Conservation (phyloP, 768 basidiomycete genomes). For the Chalciporus chontae region DNA sequence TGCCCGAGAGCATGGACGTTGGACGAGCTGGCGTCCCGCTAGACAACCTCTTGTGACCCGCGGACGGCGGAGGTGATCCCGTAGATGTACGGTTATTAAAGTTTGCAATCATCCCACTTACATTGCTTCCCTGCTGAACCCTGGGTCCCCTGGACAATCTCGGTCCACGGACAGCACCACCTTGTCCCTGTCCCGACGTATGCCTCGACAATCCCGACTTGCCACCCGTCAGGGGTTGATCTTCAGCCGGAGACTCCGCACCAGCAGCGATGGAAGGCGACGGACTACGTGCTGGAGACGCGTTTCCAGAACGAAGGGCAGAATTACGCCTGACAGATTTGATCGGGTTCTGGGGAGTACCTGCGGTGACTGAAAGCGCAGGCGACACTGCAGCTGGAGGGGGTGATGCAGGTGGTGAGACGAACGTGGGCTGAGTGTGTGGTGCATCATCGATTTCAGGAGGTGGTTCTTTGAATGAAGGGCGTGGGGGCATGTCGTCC, state of each 20-base stretch:
- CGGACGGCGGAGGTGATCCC: conserved; percentile 36
- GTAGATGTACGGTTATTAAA: conserved; percentile 48
- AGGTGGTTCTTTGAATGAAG: conserved; percentile 60
- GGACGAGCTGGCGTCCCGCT: conserved; percentile 24
- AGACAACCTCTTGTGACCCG: conserved; percentile 45
- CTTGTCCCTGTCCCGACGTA: conserved; percentile 36
- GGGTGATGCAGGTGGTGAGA: conserved; percentile 20
- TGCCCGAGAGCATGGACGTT: conserved; percentile 11
- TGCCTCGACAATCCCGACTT: conserved; percentile 42
- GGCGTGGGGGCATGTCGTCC: conserved; percentile 34
- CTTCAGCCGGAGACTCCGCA: conserved; percentile 29
- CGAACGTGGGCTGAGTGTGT: conserved; percentile 15
- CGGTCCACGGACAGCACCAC: conserved; percentile 44
- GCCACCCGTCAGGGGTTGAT: conserved; percentile 32
- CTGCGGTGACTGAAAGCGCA: conserved; percentile 37
- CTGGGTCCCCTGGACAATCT: conserved; percentile 49
- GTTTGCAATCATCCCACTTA: conserved; percentile 54
- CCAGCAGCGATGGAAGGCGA: conserved; percentile 35
- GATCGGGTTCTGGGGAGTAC: conserved; percentile 55
- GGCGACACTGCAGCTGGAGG: conserved; percentile 23
- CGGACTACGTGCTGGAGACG: conserved; percentile 42
- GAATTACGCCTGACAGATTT: conserved; percentile 34
- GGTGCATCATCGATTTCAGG: conserved; percentile 48
- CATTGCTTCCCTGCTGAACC: conserved; percentile 38
- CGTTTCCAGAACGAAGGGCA: conserved; percentile 33